Conservation (phyloP, 768 basidiomycete genomes). For the Russula lepida region DNA sequence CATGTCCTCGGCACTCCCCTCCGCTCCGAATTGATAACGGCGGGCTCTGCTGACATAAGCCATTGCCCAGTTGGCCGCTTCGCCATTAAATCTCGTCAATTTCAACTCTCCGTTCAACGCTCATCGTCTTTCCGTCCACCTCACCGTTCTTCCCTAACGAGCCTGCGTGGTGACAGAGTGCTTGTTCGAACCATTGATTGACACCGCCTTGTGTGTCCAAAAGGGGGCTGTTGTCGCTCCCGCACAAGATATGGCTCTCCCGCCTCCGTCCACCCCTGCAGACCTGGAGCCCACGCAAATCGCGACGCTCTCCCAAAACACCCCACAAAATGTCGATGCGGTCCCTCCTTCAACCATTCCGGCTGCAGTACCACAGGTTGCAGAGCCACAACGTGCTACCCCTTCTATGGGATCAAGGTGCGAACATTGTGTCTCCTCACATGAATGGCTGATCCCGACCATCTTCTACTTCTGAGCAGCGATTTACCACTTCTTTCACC, state of each 20-base stretch:
- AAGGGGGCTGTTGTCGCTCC: background rate
- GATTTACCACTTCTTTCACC: conserved; percentile 10
- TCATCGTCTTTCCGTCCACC: conserved; percentile 3
- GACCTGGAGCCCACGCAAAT: background rate
- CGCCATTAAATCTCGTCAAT: conserved; percentile 1
- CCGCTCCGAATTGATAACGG: background rate
- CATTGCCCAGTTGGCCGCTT: background rate
- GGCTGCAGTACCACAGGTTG: background rate
- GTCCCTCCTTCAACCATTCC: background rate
- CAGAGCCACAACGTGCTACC: conserved; percentile 1
- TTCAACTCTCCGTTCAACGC: conserved; percentile 3
- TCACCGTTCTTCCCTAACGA: background rate
- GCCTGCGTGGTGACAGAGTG: background rate
- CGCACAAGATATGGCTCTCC: conserved; percentile 2
- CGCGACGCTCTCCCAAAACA: background rate
- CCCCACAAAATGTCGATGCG: background rate
- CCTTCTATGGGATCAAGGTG: conserved; percentile 5
- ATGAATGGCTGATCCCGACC: background rate
- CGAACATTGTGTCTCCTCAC: background rate
- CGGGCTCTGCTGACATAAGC: conserved; percentile 9
- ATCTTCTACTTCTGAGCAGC: background rate
- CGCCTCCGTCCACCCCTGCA: background rate
- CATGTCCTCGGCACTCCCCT: background rate
- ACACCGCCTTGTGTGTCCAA: background rate
- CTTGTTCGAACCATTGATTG: background rate